Base-by-base conservation (phyloP, 2,329 filamentous ascomycete genomes). In the Sclerotinia spermophila region DNA sequence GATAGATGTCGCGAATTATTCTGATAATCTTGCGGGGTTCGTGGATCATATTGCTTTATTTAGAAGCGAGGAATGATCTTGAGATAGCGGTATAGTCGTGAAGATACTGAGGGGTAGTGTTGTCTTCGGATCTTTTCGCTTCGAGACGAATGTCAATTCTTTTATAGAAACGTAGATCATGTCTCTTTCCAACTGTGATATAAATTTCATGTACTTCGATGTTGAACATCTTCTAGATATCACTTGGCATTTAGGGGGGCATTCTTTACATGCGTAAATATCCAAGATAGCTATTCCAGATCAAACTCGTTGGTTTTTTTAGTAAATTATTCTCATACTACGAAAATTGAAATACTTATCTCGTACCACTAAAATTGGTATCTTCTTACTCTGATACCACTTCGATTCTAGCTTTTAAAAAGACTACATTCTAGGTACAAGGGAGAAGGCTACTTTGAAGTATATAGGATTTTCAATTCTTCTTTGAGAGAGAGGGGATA, bases 21-120 rank as follows among this genome's bases (percentile, higher is more conserved):
- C 33, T 33, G 73, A 74, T 53, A 76, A 76, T 51, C 21, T 74
- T 33, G 72, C 71, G 56, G 68, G 59, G 3, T 70, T 55, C n/a
- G 27, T 58, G 10, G 38, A 66, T 30, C 59, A 66, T 55, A 33
- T 70, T 70, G 40, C 68, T 21, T n/a, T 70, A 35, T 67, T 67
- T n/a, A 55, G 17, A 21, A 58, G 40, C 5, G 38, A 70, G 51
- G 27, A 24, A 15, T 64, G n/a, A n/a, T 60, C 7, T 33, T 21
- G 21, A 38, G 65, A 67, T 11, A 17, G 19, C 13, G n/a, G n/a
- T 3, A 13, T 24, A n/a, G 6, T 11, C 5, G 27, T 53, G 3
- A 21, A 24, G n/a, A 65, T 24, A 21, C 30, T 7, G 11, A 51
- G 33, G 19, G 21, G 15, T 21, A 33, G 40, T 13, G n/a, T 44